A percentile compares a stretch with the other conserved stretches of the same genome.
Evolutionary conservation across 148 eudicot genomes (phyloP).

Genomic region (Simmondsia chinensis): DNA sequence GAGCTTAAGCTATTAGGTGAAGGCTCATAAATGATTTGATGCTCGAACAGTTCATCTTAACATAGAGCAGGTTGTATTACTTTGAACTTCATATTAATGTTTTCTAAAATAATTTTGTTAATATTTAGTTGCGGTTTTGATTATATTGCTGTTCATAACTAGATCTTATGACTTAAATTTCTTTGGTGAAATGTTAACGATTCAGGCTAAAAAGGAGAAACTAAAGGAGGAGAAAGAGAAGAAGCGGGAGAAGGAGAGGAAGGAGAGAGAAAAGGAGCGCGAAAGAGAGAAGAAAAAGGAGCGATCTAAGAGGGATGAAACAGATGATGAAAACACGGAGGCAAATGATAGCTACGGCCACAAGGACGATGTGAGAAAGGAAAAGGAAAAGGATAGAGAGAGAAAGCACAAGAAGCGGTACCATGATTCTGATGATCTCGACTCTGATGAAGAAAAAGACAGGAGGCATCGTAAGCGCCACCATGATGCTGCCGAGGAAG

Average conservation of each 20-base stretch:
- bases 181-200: constrained; percentile 5
- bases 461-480: constrained; percentile 48
- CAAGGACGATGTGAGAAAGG: constrained; percentile 65
- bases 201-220: constrained; percentile 82
- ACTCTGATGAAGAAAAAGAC: too few relatives aligned
- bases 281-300: constrained; percentile 79
- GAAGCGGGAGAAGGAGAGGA: constrained; percentile 50
- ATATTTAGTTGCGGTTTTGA: too few relatives aligned
- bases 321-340: constrained; percentile 59
- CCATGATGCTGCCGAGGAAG: constrained; percentile 42
- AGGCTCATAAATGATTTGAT: too few relatives aligned
- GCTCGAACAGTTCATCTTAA: too few relatives aligned
- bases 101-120: too few relatives aligned
- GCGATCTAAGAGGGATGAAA: constrained; percentile 67
- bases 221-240: constrained; percentile 75
- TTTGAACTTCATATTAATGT: too few relatives aligned
- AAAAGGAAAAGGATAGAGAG: constrained; percentile 69
- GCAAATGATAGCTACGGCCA: constrained; percentile 33
- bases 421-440: constrained; percentile 41
- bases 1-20: too few relatives aligned
- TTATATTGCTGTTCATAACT: not conserved
- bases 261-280: constrained; percentile 46
- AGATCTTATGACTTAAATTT: not conserved
- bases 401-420: constrained; percentile 54
- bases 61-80: too few relatives aligned